phyloP scores from a whole-genome alignment of 179 eudicot genomes.

The Beta macrorhiza region DNA sequence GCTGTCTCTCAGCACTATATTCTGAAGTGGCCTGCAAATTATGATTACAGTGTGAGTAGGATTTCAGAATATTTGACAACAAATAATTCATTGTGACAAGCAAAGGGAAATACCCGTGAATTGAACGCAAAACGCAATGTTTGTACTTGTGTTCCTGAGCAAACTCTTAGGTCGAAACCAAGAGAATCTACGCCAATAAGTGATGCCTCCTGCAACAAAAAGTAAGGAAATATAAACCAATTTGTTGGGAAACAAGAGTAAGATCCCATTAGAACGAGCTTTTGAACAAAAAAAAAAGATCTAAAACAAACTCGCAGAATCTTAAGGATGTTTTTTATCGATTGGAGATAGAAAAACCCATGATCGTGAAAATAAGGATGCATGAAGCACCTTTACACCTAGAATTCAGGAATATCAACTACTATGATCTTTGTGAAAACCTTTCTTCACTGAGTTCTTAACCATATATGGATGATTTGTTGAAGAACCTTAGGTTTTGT shows the following conservation, averaged over 20 bases:
- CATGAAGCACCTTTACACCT: neutral
- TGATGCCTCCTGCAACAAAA: constrained; percentile 76
- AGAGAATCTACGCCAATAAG: constrained; percentile 79
- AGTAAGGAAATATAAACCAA: constrained; percentile 9
- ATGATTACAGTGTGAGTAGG: neutral
- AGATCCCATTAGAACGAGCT: neutral
- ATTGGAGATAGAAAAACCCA: neutral
- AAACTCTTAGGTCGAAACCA: constrained; percentile 89
- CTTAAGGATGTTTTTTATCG: neutral
- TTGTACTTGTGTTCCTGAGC: constrained; percentile 88
- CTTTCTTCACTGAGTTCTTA: neutral
- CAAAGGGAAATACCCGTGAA: constrained; percentile 52
- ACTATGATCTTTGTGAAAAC: neutral
- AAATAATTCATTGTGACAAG: neutral
- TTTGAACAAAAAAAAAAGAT: neutral
- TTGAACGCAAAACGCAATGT: constrained; percentile 79
- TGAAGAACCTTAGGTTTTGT: neutral
- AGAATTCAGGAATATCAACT: neutral
- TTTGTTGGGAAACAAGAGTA: neutral
- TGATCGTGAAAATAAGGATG: neutral
- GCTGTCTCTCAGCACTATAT: constrained; percentile 91
- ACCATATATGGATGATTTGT: neutral
- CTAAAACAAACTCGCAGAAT: neutral
- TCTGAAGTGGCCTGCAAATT: constrained; percentile 86
- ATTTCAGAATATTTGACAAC: neutral